These are phyloP conservation scores for Colletotrichum gloeosporioides DNA, from an alignment of 2,329 filamentous ascomycete species.

Conservation along the genomic window DNA sequence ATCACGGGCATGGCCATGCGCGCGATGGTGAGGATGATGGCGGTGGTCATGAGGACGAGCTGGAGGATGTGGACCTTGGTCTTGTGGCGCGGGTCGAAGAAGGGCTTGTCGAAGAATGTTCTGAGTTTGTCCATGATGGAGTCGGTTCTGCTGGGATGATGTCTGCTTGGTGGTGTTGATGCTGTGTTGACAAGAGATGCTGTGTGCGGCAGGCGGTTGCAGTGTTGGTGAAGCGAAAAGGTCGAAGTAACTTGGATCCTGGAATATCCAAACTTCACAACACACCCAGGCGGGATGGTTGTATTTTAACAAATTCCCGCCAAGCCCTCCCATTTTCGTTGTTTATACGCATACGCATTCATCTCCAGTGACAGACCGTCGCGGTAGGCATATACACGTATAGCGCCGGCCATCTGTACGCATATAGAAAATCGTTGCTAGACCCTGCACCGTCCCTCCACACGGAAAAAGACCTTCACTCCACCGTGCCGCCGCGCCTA, in stretches of 20 bases:
- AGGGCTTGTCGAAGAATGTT: neutral
- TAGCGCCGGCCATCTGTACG: neutral
- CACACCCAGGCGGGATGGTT: neutral
- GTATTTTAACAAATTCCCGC: neutral
- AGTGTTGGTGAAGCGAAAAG: neutral
- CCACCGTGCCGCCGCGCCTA: neutral
- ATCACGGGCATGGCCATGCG: conserved; percentile 4
- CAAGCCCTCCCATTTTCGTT: neutral
- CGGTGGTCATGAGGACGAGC: neutral
- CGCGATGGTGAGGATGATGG: conserved; percentile 7
- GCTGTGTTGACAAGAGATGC: neutral
- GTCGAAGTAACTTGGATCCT: neutral
- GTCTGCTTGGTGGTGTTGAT: neutral
- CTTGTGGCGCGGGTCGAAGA: conserved; percentile 18
- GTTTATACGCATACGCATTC: neutral
- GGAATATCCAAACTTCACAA: neutral
- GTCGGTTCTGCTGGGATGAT: accelerated
- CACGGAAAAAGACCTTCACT: neutral
- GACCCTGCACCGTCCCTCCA: neutral
- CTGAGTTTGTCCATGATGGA: conserved; percentile 1
- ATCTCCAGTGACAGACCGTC: neutral
- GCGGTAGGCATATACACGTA: neutral
- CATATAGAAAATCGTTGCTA: neutral
- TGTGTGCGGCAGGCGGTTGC: neutral
- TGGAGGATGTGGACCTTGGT: conserved; percentile 13